These are phyloP conservation scores for Coleophoma eucalyptorum DNA, from an alignment of 2,329 filamentous ascomycete genomes.

Conservation along the genomic window DNA sequence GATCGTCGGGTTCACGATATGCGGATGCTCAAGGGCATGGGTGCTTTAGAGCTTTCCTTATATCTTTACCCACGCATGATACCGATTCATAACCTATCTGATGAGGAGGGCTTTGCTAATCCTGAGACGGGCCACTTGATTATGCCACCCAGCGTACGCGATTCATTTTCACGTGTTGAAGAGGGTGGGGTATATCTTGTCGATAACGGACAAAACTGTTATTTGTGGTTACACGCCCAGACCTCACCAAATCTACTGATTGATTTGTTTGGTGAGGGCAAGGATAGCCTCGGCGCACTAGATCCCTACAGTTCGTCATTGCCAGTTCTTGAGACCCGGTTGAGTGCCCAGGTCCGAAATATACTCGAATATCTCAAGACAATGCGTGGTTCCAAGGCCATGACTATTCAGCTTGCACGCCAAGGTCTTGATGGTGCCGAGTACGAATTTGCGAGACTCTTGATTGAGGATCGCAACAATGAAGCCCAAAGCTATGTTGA, in stretches of 20 bases:
- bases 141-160: conserved; percentile 75
- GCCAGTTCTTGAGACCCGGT: conserved; percentile 82
- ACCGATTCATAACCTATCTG: conserved; percentile 82
- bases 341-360: conserved; percentile 94
- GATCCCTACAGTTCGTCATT: conserved; percentile 78
- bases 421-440: conserved; percentile 94
- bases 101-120: conserved; percentile 90
- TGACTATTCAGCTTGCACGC: conserved; percentile 84
- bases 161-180: conserved; percentile 84
- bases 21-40: conserved; percentile 85
- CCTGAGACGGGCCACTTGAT: conserved; percentile 78
- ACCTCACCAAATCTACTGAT: conserved; percentile 88
- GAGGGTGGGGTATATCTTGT: conserved; percentile 92
- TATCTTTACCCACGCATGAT: conserved; percentile 96
- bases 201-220: conserved; percentile 88
- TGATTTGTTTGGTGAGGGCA: conserved; percentile 83
- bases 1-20: conserved; percentile 90
- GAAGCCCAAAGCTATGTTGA: conserved; percentile 98
- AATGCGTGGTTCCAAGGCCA: conserved; percentile 78
- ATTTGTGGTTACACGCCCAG: conserved; percentile 89
- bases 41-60: conserved; percentile 76
- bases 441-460: conserved; percentile 87
- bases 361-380: conserved; percentile 82
- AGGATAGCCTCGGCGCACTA: conserved; percentile 66
- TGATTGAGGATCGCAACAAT: conserved; percentile 94